Evolutionary conservation across 2,329 filamentous ascomycete species (phyloP), one percentile per base, ranked within the genome.

Genomic region (Cytospora schulzeri): DNA sequence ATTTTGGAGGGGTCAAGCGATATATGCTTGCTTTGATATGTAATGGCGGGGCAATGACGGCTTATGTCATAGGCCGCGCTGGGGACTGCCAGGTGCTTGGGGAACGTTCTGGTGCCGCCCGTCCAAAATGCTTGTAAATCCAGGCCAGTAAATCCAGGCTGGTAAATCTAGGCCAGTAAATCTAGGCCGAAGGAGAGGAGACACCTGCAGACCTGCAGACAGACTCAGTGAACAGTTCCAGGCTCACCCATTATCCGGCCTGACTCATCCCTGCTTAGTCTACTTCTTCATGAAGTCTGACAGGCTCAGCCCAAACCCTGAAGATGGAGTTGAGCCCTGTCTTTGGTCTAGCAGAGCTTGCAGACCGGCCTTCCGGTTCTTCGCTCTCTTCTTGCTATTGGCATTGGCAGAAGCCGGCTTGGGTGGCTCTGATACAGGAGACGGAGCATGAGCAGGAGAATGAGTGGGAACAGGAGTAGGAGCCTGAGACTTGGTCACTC

Each of bases 341-440:
- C 78, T 79, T 68, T 85, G 84, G 56, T 81, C 81, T n/a, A 91
- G 77, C 50, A 91, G 73, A 58, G 87, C 86, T 72, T 89, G 85
- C n/a, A 91, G 77, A 1, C 86, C 87, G 38, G 85, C 84, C 74
- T 89, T 91, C 66, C 87, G 80, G 66, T 78, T 84, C 76, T 87
- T 90, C 35, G 87, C 85, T 57, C 87, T 80, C 76, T 88, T 89
- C 76, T 86, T 88, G 76, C 85, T 88, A 75, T 76, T 85, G 9
- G 84, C 81, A 71, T 85, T 87, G 38, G 81, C 76, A 2, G 80
- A 78, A 19, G 11, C 45, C n/a, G 45, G 45, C 24, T 50, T 50
- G 9, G 48, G 31, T 24, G 48, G 52, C 28, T 35, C 52, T 48
- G 45, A 2, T 35, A 38, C 52, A 26, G 15, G 54, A 31, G 29